phyloP scores from a whole-genome alignment of 2,329 filamentous ascomycete genomes.

The Ceratocystis harringtonii region DNA sequence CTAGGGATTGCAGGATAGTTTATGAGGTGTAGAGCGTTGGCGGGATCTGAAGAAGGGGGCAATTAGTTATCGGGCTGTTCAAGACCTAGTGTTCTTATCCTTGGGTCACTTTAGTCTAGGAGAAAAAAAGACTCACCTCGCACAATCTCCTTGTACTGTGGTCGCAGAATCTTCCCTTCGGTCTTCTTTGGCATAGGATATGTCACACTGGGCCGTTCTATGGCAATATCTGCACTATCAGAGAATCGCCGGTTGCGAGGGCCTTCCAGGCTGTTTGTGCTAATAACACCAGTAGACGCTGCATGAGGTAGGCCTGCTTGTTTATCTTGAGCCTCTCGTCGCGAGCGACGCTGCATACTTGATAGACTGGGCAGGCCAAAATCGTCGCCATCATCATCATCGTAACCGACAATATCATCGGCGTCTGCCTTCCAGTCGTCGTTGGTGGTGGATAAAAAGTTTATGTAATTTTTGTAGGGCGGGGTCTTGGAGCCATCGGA shows the following conservation, averaged over 20 bases:
- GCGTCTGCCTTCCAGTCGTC: slow-evolving; percentile 69
- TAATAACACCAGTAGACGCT: background rate
- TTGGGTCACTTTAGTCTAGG: no score
- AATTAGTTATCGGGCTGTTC: background rate
- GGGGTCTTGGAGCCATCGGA: slow-evolving; percentile 43
- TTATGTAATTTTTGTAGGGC: slow-evolving; percentile 60
- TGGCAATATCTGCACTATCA: slow-evolving; percentile 85
- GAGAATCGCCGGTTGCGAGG: slow-evolving; percentile 45
- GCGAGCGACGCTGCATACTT: slow-evolving; percentile 66
- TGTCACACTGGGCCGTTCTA: slow-evolving; percentile 65
- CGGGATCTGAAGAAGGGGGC: slow-evolving; percentile 44
- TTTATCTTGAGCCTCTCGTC: slow-evolving; percentile 26
- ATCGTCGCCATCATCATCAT: slow-evolving; percentile 78
- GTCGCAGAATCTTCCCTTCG: slow-evolving; percentile 88
- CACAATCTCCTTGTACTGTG: slow-evolving; percentile 94
- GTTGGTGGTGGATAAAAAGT: slow-evolving; percentile 66
- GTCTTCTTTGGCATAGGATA: slow-evolving; percentile 82
- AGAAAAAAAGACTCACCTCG: slow-evolving; percentile 34
- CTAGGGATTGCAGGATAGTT: slow-evolving; percentile 62
- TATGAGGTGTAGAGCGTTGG: slow-evolving; percentile 88
- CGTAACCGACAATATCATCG: slow-evolving; percentile 64
- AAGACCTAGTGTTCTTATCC: no score
- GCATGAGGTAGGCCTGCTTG: slow-evolving; percentile 4
- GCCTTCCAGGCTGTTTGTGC: slow-evolving; percentile 22
- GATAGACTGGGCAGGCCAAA: slow-evolving; percentile 88